Evolutionary conservation across 2,329 filamentous ascomycete genomes (phyloP).

Genomic region (Cercospora sp.): DNA sequence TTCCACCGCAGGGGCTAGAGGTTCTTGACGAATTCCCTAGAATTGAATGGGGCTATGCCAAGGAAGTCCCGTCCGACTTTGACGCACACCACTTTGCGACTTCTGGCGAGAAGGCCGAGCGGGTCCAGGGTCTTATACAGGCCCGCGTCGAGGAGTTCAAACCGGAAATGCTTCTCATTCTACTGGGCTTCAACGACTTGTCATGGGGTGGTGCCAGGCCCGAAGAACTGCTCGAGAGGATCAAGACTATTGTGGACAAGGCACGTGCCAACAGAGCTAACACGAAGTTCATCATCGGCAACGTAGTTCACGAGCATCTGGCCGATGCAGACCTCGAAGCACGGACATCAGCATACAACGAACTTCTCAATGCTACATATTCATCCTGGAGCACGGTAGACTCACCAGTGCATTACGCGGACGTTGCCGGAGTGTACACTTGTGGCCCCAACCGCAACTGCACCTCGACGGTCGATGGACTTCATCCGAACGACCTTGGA

Average conservation of each 20-base stretch:
- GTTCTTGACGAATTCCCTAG: constrained; percentile 5
- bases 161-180: constrained; percentile 37
- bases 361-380: constrained; percentile 5
- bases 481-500: constrained; percentile 46
- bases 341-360: constrained; percentile 3
- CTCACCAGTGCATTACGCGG: constrained; percentile 40
- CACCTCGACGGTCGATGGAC: constrained; percentile 42
- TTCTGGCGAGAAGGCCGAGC: constrained; percentile 38
- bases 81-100: constrained; percentile 25
- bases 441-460: constrained; percentile 36
- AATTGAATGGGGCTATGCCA: constrained; percentile 38
- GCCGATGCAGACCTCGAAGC: background rate
- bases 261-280: constrained; percentile 36
- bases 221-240: constrained; percentile 26
- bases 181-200: constrained; percentile 33
- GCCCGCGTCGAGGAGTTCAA: constrained; percentile 33
- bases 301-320: constrained; percentile 19
- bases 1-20: background rate
- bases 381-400: constrained; percentile 29
- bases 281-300: constrained; percentile 26
- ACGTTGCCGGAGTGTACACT: constrained; percentile 32
- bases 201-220: constrained; percentile 29
- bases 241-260: constrained; percentile 35
- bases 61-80: constrained; percentile 32
- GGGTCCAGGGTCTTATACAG: constrained; percentile 35